Base-by-base conservation (phyloP, 345 rosid species). In the Arabis hirsuta region DNA sequence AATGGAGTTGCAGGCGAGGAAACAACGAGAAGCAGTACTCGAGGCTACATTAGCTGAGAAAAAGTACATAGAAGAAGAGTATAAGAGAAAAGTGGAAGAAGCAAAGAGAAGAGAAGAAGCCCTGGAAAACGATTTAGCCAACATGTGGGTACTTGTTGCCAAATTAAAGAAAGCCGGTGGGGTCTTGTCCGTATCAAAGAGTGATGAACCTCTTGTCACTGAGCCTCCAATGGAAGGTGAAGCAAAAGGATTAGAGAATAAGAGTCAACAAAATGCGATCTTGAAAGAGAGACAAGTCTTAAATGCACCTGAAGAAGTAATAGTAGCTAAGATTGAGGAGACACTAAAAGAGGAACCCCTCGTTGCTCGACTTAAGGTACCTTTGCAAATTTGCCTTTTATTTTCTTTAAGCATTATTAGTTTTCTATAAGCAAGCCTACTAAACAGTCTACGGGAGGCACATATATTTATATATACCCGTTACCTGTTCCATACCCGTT, bases 81-180 rank as follows among this genome's bases (percentile, higher is more conserved):
- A 81, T 76, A 84, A 81, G 81, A 91, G 84, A 83, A 90, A 79
- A 65, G 81, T 66, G 16, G 99, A 95, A 72, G 97, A 90, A 78
- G 89, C 92, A 56, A 91, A 84, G 89, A 87, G 64, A 76, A 86
- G 90, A 81, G 97, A 95, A 77, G 96, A 87, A 74, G 83, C 93
- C 70, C 70, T 91, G 52, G 99, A 95, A 84, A 95, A 87, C 74
- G 99, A 95, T 78, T 76, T 91, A 62, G 97, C 99, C 39, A 91
- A 88, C 76, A 95, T 95, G 99, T 91, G 99, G 97, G 96, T 91
- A 34, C 96, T 95, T 78, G 99, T 95, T 78, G 97, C 99, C 44
- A 91, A 86, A 81, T 79, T 95, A 67, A 95, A 95, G 87, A 95
- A 87, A 80, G 91, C 85, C 0, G 88, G 85, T 57, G 88, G 86